Percentiles rank a stretch among this genome's conserved stretches.
Evolutionary conservation across 495 filamentous ascomycete genomes (phyloP).

Genomic region (Jackrogersella minutella): DNA sequence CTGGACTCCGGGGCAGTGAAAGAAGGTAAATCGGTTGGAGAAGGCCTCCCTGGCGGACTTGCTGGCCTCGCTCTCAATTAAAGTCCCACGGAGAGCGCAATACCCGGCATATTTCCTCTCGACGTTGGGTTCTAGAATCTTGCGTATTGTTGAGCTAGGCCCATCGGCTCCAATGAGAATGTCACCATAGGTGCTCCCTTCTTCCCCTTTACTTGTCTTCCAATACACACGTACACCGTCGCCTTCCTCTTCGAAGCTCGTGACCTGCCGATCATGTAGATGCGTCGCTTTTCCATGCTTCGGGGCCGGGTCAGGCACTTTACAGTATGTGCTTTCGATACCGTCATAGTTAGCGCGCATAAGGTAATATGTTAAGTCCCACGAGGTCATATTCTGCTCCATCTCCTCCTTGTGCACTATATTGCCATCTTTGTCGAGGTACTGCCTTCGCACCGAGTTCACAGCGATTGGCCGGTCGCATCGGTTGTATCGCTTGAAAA

Average conservation of each 20-base stretch:
- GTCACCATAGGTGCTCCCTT: constrained; percentile 51
- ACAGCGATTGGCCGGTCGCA: constrained; percentile 49
- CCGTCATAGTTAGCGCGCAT: constrained; percentile 66
- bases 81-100: constrained; percentile 62
- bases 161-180: constrained; percentile 65
- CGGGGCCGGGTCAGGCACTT: constrained; percentile 44
- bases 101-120: constrained; percentile 65
- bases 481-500: constrained; percentile 50
- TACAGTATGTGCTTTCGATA: constrained; percentile 55
- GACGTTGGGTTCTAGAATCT: constrained; percentile 54
- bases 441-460: constrained; percentile 48
- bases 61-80: constrained; percentile 52
- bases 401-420: constrained; percentile 52
- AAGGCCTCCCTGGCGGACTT: constrained; percentile 36
- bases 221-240: constrained; percentile 50
- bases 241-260: constrained; percentile 50
- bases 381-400: constrained; percentile 59
- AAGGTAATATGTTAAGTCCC: constrained; percentile 63
- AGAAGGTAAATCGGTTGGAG: constrained; percentile 54
- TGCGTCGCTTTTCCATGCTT: constrained; percentile 55
- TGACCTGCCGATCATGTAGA: constrained; percentile 58
- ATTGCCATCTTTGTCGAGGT: constrained; percentile 54
- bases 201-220: constrained; percentile 47
- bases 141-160: constrained; percentile 60
- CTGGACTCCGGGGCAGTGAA: constrained; percentile 52